phyloP scores from a whole-genome alignment of 1,284 basidiomycete species.

The Heterobasidion parviporum region DNA sequence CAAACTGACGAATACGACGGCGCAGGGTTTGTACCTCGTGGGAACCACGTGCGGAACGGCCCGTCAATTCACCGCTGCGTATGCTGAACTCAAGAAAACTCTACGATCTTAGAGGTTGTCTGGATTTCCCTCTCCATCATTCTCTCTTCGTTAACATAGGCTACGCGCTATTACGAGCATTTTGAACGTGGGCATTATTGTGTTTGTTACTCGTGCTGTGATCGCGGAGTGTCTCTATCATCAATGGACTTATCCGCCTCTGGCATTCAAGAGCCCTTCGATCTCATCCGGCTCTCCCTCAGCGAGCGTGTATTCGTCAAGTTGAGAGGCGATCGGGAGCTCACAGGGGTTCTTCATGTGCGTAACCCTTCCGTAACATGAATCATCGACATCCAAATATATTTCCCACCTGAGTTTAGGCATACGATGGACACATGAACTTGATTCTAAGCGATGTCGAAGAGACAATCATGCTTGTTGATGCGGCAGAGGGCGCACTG shows the following conservation, averaged over 20 bases:
- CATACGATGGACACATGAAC: conserved; percentile 99
- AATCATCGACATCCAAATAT: conserved; percentile 2
- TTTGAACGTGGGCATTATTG: too few species aligned
- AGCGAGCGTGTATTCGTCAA: conserved; percentile 97
- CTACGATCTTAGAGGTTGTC: too few species aligned
- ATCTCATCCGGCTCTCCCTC: conserved; percentile 91
- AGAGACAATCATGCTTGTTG: conserved; percentile 91
- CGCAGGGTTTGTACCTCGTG: conserved; percentile 2
- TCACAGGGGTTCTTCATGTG: conserved; percentile 92
- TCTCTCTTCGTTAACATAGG: too few species aligned
- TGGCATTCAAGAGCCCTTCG: conserved; percentile 94
- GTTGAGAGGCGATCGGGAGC: conserved; percentile 88
- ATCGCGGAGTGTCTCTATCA: not conserved
- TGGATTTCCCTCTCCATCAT: too few species aligned
- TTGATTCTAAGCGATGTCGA: conserved; percentile 96
- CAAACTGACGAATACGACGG: not conserved
- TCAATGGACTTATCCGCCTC: conserved; percentile 60
- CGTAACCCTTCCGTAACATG: conserved; percentile 19
- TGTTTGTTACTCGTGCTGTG: not conserved
- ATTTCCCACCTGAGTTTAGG: conserved; percentile 39
- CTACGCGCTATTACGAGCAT: too few species aligned
- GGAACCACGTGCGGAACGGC: conserved; percentile 1
- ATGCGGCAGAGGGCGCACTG: conserved; percentile 49
- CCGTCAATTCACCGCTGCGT: too few species aligned
- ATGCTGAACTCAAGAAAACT: too few species aligned